These are phyloP conservation scores for Emergomyces pasteurianus DNA, from an alignment of 2,329 filamentous ascomycete genomes.

Conservation along the genomic window DNA sequence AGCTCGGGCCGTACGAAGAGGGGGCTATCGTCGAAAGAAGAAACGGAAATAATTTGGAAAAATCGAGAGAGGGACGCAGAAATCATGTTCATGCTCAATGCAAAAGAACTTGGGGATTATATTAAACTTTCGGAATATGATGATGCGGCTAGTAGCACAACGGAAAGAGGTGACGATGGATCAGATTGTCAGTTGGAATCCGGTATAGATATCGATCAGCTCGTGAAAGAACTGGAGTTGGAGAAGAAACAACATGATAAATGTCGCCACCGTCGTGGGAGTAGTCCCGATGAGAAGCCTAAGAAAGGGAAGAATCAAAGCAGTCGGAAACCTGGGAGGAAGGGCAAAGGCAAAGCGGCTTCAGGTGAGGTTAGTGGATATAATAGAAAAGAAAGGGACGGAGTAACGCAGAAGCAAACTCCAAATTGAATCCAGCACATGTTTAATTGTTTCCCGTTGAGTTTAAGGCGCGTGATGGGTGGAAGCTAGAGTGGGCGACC, in stretches of 20 bases:
- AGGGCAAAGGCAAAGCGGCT: not conserved
- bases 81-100: conserved; percentile 13
- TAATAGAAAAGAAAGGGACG: not conserved
- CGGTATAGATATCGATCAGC: not conserved
- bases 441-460: not conserved
- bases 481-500: not conserved
- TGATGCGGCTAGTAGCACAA: conserved; percentile 9
- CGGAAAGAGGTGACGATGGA: not conserved
- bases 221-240: not conserved
- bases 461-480: not conserved
- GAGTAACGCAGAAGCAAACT: not conserved
- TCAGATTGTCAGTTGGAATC: not conserved
- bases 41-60: conserved; percentile 2
- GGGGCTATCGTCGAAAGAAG: conserved; percentile 7
- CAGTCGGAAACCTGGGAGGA: not conserved
- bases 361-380: not conserved
- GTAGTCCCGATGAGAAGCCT: not conserved
- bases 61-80: not conserved
- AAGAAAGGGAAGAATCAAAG: conserved; percentile 1
- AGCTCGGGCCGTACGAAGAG: conserved; percentile 10
- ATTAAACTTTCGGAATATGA: conserved; percentile 7
- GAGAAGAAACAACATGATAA: not conserved
- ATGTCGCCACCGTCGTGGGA: not conserved
- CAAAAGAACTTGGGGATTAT: conserved; percentile 1
- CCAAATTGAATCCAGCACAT: not conserved